Evolutionary conservation across 345 rosid genomes (phyloP), one percentile per base, ranked within the genome.

Genomic region (Gossypium raimondii): DNA sequence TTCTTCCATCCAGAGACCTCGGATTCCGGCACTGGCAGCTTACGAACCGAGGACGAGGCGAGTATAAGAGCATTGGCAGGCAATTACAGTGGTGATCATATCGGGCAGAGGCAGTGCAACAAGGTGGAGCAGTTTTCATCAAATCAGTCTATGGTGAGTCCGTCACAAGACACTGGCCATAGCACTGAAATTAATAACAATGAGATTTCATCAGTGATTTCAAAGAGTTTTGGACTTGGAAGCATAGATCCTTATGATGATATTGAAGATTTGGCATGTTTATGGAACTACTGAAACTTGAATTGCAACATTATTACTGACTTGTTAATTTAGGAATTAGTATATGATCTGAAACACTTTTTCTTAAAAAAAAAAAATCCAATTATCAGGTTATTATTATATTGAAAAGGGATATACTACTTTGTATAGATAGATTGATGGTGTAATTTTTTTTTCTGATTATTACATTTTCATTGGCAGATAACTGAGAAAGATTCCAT

Each of bases 121-220:
- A 89, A 85, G 76, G 78, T 73, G 63, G 90, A 89, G 79, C 91
- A 82, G 67, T 82, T 84, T 62, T 84, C 93, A 1, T 89, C 90
- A 0, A 87, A 83, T 51, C 93, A 85, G 47, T 85, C 93, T 0
- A 62, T 87, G 82, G 78, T 84, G 14, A 89, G 83, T 73, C 86
- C 44, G 1, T 89, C 93, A 7, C 90, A 86, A 22, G 91, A 87
- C 18, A 89, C 93, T 9, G 86, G 89, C 43, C 81, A 82, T n/a
- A 85, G 93, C 80, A 75, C 88, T 10, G 93, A 89, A 56, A 70
- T 89, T 72, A 89, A 84, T 83, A 81, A 83, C 25, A 77, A 86
- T 0, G 91, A 89, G 83, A 89, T 85, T 63, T 84, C 91, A 2
- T 89, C 88, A 0, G 82, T 76, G 29, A 73, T 75, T 2, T 82